Conservation (phyloP, 257 asterid genomes). For the Misopates orontium region DNA sequence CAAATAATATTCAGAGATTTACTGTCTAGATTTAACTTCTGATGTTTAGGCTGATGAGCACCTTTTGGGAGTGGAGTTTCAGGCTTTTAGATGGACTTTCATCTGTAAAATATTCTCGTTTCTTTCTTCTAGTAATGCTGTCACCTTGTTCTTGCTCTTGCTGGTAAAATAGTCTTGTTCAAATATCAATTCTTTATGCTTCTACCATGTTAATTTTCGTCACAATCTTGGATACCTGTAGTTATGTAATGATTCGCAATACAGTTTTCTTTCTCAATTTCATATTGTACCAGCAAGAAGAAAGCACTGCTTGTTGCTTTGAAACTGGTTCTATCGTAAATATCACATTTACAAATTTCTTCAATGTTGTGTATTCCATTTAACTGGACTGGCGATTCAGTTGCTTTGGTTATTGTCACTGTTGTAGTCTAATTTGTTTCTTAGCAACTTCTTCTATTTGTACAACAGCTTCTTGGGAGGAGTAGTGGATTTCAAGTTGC, state of each 20-base stretch:
- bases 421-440: not conserved
- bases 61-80: conserved; percentile 9
- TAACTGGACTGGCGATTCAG: too few species aligned
- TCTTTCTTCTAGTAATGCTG: conserved; percentile 3
- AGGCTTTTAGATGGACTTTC: conserved; percentile 1
- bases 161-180: not conserved
- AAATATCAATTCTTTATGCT: too few species aligned
- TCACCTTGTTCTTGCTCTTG: conserved; percentile 9
- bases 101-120: not conserved
- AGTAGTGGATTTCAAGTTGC: conserved; percentile 99
- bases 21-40: not conserved
- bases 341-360: too few species aligned
- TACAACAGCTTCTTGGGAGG: conserved; percentile 91
- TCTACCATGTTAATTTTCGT: not conserved
- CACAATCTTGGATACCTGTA: not conserved
- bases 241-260: too few species aligned
- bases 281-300: not conserved
- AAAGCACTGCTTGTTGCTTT: too few species aligned
- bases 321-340: too few species aligned
- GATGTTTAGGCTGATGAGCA: not conserved
- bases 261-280: too few species aligned
- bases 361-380: too few species aligned
- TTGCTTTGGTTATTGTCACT: too few species aligned
- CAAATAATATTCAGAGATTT: not conserved
- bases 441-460: conserved; percentile 20